phyloP scores from a whole-genome alignment of 345 rosid species.

The Cardamine occulta region DNA sequence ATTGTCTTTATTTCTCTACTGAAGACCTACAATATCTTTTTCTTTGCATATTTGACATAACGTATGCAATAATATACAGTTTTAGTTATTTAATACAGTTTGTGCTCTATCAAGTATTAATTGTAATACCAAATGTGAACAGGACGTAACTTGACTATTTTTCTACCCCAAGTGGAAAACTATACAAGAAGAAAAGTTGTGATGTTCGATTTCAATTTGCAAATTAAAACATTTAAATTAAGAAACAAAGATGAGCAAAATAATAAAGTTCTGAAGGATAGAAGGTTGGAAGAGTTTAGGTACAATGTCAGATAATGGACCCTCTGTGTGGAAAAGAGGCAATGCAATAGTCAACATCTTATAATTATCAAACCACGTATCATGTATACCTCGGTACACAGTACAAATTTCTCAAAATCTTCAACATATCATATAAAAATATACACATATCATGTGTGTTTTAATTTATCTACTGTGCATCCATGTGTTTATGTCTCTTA shows the following conservation, averaged over 20 bases:
- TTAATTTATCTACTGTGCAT: neutral
- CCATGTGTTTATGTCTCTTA: neutral
- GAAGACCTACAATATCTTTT: neutral
- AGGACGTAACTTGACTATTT: slow-evolving; percentile 18
- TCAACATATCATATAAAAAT: neutral
- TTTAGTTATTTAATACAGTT: neutral
- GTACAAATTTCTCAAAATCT: neutral
- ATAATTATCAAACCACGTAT: slow-evolving; percentile 27
- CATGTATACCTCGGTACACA: slow-evolving; percentile 1
- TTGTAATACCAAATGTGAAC: slow-evolving; percentile 7
- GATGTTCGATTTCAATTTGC: slow-evolving; percentile 25
- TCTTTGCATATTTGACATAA: neutral
- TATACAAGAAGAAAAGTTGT: slow-evolving; percentile 10
- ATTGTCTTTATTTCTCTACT: slow-evolving; percentile 3
- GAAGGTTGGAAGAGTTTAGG: slow-evolving; percentile 2
- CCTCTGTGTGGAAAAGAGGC: slow-evolving; percentile 4
- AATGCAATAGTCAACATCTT: slow-evolving; percentile 30
- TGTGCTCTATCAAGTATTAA: neutral
- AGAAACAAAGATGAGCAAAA: slow-evolving; percentile 12
- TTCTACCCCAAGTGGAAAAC: neutral
- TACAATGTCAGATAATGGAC: slow-evolving; percentile 23
- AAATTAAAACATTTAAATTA: slow-evolving; percentile 2
- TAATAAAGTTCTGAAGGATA: neutral
- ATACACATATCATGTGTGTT: neutral
- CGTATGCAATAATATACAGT: neutral